phyloP scores from a whole-genome alignment of 2,329 filamentous ascomycete species.

The Uncinocarpus reesii region DNA sequence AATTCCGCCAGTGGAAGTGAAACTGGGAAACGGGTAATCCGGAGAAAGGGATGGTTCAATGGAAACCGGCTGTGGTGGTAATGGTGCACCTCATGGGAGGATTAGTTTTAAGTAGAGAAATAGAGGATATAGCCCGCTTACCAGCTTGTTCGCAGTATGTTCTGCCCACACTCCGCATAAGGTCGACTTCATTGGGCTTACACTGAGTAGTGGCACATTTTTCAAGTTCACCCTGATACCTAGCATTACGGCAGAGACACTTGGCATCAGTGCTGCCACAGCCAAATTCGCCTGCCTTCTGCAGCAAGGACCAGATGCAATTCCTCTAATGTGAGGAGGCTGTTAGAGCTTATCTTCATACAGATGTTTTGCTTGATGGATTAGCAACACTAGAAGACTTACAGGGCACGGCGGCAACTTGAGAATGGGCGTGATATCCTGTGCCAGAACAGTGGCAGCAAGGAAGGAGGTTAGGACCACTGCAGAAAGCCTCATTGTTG shows the following conservation, averaged over 20 bases:
- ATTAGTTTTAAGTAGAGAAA: not conserved
- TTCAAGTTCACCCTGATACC: constrained; percentile 10
- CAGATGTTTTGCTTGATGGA: not conserved
- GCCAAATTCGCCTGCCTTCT: constrained; percentile 8
- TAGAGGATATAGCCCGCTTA: not conserved
- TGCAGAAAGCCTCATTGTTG: constrained; percentile 7
- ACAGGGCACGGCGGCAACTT: constrained; percentile 7
- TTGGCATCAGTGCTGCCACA: constrained; percentile 5
- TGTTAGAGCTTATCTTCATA: not conserved
- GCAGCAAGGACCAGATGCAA: constrained; percentile 11
- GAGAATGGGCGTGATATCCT: constrained; percentile 9
- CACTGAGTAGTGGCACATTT: constrained; percentile 13
- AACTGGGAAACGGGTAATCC: not conserved
- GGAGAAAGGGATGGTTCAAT: not conserved
- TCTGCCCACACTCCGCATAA: constrained; percentile 10
- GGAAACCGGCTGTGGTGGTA: not conserved
- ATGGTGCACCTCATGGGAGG: not conserved
- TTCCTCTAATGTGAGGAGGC: constrained; percentile 8
- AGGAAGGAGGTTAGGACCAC: not conserved
- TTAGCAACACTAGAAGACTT: not conserved
- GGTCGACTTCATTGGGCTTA: constrained; percentile 5
- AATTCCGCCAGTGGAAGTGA: not conserved
- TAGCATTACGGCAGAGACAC: constrained; percentile 14
- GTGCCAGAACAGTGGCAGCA: constrained; percentile 5
- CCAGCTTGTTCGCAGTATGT: constrained; percentile 12